Base-by-base conservation (phyloP, 169 alveolate species). In the Eimeria sp. region DNA sequence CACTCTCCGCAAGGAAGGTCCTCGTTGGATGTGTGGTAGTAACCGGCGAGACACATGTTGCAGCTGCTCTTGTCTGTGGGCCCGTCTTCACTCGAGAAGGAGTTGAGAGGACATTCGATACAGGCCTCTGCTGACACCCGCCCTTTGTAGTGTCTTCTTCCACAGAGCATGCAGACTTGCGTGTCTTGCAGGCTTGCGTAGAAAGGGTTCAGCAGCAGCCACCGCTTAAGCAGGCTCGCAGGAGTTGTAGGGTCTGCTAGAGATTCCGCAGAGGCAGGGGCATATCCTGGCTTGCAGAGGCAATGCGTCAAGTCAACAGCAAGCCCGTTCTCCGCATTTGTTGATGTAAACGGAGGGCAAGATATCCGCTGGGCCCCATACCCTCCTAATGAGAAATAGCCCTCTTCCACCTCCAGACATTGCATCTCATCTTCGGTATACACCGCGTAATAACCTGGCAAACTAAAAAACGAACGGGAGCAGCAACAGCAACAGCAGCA, bases 1-100 rank as follows among this genome's bases (percentile, higher is more conserved):
- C 99, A 98, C 72, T 92, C 97, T 30, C 80, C 97, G 86, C 99
- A 98, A 18, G 96, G 96, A 5, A 88, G 72, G 47, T 86, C 82
- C 7, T 97, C 89, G 65, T 91, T 96, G 43, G 95, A 84, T 0
- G 97, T 97, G 63, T 96, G 97, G 95, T 95, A 98, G 96, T 96
- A 97, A 4, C 98, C 98, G 49, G 97, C 96, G 16, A 45, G 91
- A 83, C 99, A 98, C 78, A 94, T 75, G 91, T 96, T 96, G 84
- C 99, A 98, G 25, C 95, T 95, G 78, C 83, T 72, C 14, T 58
- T 72, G 78, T 94, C 72, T 40, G 84, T 57, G 5, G 98, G 91
- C 27, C 95, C 72, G 16, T 58, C 16, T 9, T 73, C 40, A 30
- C 80, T 30, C 45, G 97, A 40, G 95, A 91, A 95, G 65, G 98